These are phyloP conservation scores for Lizonia empirigonia DNA, from an alignment of 2,329 filamentous ascomycete species.

Conservation along the genomic window DNA sequence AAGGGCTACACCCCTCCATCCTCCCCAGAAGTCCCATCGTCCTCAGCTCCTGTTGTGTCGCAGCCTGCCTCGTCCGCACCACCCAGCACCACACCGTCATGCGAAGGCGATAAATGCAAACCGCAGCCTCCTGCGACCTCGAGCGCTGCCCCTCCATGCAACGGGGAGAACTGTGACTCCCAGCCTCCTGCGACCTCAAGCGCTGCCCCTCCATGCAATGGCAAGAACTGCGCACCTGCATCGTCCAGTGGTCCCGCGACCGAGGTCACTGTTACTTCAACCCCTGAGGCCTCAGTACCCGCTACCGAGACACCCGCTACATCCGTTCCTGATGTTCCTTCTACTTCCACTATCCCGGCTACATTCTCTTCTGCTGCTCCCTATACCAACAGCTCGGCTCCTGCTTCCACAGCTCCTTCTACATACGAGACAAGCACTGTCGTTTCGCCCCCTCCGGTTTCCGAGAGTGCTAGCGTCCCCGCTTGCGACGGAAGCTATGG, in stretches of 20 bases:
- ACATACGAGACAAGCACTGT: conserved; percentile 9
- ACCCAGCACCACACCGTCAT: conserved; percentile 13
- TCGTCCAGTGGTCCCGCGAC: neutral
- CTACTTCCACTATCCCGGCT: neutral
- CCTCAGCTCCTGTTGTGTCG: conserved; percentile 16
- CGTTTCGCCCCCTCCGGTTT: conserved; percentile 1
- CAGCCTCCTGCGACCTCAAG: neutral
- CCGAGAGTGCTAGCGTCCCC: conserved; percentile 4
- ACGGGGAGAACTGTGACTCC: neutral
- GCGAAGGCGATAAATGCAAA: conserved; percentile 10
- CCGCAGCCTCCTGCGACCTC: conserved; percentile 11
- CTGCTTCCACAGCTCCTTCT: conserved; percentile 19
- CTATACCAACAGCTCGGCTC: conserved; percentile 25
- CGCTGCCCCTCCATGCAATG: neutral
- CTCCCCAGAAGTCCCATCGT: conserved; percentile 20
- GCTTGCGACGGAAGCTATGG: conserved; percentile 21
- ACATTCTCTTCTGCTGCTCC: conserved; percentile 15
- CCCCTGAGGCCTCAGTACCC: conserved; percentile 16
- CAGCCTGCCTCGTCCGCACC: conserved; percentile 13
- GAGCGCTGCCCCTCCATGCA: neutral
- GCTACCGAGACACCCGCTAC: conserved; percentile 9
- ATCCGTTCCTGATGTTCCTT: neutral
- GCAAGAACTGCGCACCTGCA: neutral
- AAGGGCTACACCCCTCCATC: conserved; percentile 31
- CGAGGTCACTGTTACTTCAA: conserved; percentile 5